phyloP scores from a whole-genome alignment of 176 grass and related monocot species.

The Dendrocalamus sinicus region DNA sequence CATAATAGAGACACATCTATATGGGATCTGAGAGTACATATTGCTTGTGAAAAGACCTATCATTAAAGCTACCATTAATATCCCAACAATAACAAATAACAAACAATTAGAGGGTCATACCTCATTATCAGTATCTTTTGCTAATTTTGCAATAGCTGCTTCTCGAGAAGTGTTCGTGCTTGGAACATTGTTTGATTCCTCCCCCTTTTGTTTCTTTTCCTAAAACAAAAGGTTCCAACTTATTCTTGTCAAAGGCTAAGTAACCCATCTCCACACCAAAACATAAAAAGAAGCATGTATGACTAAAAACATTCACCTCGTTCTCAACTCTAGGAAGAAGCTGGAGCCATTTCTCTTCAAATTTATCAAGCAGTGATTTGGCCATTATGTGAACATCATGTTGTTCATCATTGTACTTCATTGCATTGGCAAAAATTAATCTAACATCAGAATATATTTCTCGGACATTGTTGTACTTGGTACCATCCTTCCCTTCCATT shows the following conservation, averaged over 20 bases:
- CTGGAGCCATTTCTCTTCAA: constrained; percentile 88
- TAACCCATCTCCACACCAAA: constrained; percentile 1
- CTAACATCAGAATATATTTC: constrained; percentile 94
- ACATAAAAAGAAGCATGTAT: background rate
- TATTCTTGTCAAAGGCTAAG: constrained; percentile 19
- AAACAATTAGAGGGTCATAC: constrained; percentile 39
- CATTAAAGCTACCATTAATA: constrained; percentile 5
- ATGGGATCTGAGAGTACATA: constrained; percentile 1
- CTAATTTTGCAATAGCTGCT: constrained; percentile 66
- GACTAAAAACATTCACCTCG: constrained; percentile 60
- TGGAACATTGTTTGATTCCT: constrained; percentile 57
- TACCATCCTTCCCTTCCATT: constrained; percentile 87
- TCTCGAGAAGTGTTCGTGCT: constrained; percentile 55
- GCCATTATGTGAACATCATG: constrained; percentile 80
- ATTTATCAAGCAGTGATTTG: constrained; percentile 81
- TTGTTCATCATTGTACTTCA: constrained; percentile 80
- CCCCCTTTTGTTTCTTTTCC: constrained; percentile 82
- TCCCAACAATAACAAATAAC: background rate
- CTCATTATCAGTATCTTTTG: constrained; percentile 83
- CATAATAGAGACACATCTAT: constrained; percentile 18
- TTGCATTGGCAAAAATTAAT: constrained; percentile 93
- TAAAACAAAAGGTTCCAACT: constrained; percentile 42
- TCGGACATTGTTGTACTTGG: constrained; percentile 74
- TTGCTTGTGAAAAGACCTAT: background rate
- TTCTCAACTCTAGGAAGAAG: constrained; percentile 84